Evolutionary conservation across 305 asterid genomes (phyloP).

Genomic region (Plantago coronopus): DNA sequence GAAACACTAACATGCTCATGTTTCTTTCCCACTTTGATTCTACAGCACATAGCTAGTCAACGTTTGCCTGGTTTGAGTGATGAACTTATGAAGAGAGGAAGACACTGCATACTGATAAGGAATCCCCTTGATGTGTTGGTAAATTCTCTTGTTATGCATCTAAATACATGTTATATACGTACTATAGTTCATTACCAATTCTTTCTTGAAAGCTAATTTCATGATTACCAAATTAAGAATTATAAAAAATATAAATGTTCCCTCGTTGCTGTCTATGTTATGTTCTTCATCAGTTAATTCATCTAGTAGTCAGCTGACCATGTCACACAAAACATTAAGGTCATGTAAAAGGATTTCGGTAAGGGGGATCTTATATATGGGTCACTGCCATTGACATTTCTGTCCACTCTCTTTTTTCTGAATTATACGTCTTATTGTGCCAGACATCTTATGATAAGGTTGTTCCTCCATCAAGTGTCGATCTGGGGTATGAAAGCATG

Average conservation of each 20-base stretch:
- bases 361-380: neutral
- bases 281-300: constrained; percentile 4
- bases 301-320: constrained; percentile 4
- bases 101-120: constrained; percentile 61
- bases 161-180: neutral
- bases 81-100: constrained; percentile 58
- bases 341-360: constrained; percentile 3
- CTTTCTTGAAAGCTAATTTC: too few relatives aligned
- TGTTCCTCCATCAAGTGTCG: constrained; percentile 55
- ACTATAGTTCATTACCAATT: neutral
- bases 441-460: constrained; percentile 83
- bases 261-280: neutral
- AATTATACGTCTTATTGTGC: constrained; percentile 25
- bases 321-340: constrained; percentile 9
- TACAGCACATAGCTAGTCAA: constrained; percentile 91
- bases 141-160: constrained; percentile 24
- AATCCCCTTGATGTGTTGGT: constrained; percentile 85
- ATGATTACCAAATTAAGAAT: too few relatives aligned
- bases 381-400: constrained; percentile 15
- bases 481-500: constrained; percentile 60
- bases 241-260: too few relatives aligned
- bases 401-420: constrained; percentile 19
- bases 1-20: constrained; percentile 12
- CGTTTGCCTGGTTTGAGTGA: constrained; percentile 54
- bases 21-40: constrained; percentile 21